These are phyloP conservation scores for Quercus tomentella DNA, from an alignment of 331 rosid genomes.

Conservation along the genomic window DNA sequence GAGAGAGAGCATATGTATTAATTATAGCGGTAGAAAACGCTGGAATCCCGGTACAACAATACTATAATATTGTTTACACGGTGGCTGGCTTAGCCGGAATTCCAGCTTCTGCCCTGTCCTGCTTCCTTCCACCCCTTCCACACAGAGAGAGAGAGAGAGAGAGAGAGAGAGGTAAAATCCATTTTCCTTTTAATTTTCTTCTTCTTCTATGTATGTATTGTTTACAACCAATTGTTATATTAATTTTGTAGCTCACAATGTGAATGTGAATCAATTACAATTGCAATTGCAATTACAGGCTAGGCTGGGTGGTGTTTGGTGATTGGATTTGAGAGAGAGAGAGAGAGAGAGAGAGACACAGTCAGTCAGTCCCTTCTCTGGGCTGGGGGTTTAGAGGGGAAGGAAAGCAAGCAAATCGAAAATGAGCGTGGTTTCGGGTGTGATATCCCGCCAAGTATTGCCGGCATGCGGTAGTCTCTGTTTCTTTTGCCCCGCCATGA, in stretches of 20 bases:
- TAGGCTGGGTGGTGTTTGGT: slow-evolving; percentile 21
- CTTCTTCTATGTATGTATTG: too few relatives aligned
- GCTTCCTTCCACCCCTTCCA: slow-evolving; percentile 5
- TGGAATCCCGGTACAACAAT: slow-evolving; percentile 16
- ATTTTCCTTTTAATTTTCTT: slow-evolving; percentile 4
- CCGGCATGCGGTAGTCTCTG: slow-evolving; percentile 90
- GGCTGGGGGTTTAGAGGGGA: slow-evolving; percentile 47
- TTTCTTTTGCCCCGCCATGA: slow-evolving; percentile 79
- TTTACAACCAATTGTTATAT: neutral
- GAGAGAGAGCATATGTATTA: neutral
- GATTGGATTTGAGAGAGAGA: slow-evolving; percentile 31
- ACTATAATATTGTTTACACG: slow-evolving; percentile 12
- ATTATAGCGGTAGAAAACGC: slow-evolving; percentile 12
- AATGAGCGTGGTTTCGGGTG: slow-evolving; percentile 69
- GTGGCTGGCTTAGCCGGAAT: slow-evolving; percentile 25
- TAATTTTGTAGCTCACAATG: neutral
- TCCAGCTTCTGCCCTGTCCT: slow-evolving; percentile 32
- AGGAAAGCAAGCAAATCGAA: slow-evolving; percentile 34
- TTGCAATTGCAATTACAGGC: slow-evolving; percentile 30
- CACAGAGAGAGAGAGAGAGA: too few relatives aligned
- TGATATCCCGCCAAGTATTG: slow-evolving; percentile 82
- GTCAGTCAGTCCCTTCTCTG: slow-evolving; percentile 68
- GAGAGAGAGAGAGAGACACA: neutral
- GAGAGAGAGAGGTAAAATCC: neutral
- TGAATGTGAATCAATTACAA: neutral